phyloP scores from a whole-genome alignment of 495 filamentous ascomycete genomes.

The Aspergillus campestris region DNA sequence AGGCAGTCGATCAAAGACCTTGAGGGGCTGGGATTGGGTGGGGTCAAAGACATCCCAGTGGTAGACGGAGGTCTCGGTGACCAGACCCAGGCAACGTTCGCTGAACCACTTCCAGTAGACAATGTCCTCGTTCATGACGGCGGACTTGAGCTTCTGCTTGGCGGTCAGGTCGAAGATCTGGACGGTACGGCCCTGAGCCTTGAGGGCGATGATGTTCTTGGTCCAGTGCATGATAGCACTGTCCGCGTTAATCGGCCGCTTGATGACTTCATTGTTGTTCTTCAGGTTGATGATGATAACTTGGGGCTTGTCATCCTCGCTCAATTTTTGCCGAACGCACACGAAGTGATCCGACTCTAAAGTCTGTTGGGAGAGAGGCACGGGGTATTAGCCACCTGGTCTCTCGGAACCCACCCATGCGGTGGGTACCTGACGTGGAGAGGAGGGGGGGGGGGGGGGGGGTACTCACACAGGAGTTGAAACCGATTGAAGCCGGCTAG shows the following conservation, averaged over 20 bases:
- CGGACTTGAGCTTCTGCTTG: constrained; percentile 90
- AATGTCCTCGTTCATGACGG: constrained; percentile 93
- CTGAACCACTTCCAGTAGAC: constrained; percentile 99
- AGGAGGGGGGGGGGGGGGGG: background rate
- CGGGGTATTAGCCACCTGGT: constrained; percentile 3
- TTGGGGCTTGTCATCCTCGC: constrained; percentile 72
- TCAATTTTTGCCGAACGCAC: constrained; percentile 87
- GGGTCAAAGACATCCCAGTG: constrained; percentile 95
- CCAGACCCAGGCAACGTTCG: constrained; percentile 73
- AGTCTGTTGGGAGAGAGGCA: constrained; percentile 51
- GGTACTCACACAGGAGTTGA: constrained; percentile 85
- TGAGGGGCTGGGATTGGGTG: constrained; percentile 66
- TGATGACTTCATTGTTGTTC: constrained; percentile 85
- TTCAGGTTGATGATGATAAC: constrained; percentile 97
- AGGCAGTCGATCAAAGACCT: constrained; percentile 85
- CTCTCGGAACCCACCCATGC: constrained; percentile 1
- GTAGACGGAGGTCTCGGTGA: constrained; percentile 84
- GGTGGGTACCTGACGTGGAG: background rate
- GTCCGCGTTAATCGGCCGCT: constrained; percentile 95
- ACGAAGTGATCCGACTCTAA: constrained; percentile 94
- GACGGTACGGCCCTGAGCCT: constrained; percentile 82
- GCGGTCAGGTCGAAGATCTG: constrained; percentile 93
- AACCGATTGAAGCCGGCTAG: constrained; percentile 78
- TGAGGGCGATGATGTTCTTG: constrained; percentile 90
- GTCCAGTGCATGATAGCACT: constrained; percentile 99